Base-by-base conservation (phyloP, 2,329 filamentous ascomycete species). In the Hirsutella thompsonii region DNA sequence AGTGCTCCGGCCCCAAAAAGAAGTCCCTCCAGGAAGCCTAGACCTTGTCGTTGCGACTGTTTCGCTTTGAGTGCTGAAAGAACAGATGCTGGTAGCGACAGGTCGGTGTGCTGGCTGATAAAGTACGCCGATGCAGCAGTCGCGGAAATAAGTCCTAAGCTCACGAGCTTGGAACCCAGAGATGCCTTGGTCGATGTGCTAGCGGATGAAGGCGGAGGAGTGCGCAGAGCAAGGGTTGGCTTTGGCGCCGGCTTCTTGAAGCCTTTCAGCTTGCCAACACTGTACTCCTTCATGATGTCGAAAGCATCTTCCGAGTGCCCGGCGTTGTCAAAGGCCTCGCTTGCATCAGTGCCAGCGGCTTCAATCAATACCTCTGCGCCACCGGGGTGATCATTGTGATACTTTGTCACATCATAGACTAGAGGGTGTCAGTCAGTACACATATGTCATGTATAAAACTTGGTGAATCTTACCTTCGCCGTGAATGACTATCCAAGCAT, bases 251-350 rank as follows among this genome's bases (percentile, higher is more conserved):
- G 23, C 30, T 42, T 44, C 40, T 18, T 51, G 42, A 44, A 52
- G 32, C 58, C 61, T 40, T 58, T 60, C 42, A 64, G 53, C 23
- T 54, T 57, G 16, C 66, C 67, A 28, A 69, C 37, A 33, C 47
- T 47, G 40, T 56, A 65, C 11, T 53, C 44, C 2, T 53, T 55
- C 57, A 69, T 62, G 37, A 67, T 62, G 32, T 67, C 65, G 39
- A 52, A 57, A 3, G 67, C 67, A 42, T 70, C 68, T 20, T 86
- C 82, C 37, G 81, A 87, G 67, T 93, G 86, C 36, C 85, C 85
- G 30, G 86, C 83, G 53, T 89, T 82, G 63, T 92, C 84, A 54
- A 89, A 92, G 34, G 78, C 81, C 56, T 85, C 79, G 35, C 81
- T 85, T 37, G 81, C 79, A 61, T 92, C 84, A 50, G 80, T 79